Evolutionary conservation across 768 basidiomycete genomes (phyloP).

Genomic region (Fomitopsis serialis): DNA sequence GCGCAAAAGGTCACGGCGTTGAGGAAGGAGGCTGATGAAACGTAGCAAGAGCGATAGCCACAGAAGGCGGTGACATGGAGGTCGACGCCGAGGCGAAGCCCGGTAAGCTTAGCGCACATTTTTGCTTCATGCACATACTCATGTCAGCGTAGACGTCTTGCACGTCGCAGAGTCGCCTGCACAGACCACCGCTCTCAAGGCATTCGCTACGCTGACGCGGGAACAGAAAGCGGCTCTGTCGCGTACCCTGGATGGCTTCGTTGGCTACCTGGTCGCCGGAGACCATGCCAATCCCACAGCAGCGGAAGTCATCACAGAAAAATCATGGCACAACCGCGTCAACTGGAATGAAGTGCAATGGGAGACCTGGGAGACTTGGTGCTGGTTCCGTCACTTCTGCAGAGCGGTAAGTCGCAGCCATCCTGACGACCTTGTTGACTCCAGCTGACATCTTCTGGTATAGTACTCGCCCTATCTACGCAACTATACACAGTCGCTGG

Average conservation of each 20-base stretch:
- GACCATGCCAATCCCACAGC: constrained; percentile 45
- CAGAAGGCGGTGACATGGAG: constrained; percentile 46
- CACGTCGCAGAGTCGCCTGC: constrained; percentile 58
- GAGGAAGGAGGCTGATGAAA: constrained; percentile 89
- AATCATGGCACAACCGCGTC: constrained; percentile 65
- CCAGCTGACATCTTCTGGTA: background rate
- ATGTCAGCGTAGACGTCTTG: constrained; percentile 31
- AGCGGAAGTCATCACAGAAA: constrained; percentile 53
- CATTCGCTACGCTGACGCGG: constrained; percentile 63
- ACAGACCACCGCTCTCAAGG: constrained; percentile 67
- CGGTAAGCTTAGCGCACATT: constrained; percentile 32
- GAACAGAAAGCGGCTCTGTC: constrained; percentile 76
- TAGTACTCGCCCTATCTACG: constrained; percentile 80
- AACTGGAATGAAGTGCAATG: constrained; percentile 73
- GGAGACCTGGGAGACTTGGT: constrained; percentile 85
- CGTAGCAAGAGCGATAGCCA: constrained; percentile 69
- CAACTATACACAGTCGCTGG: constrained; percentile 66
- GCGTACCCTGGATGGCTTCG: constrained; percentile 71
- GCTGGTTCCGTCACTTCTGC: constrained; percentile 89
- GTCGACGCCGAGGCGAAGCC: constrained; percentile 73
- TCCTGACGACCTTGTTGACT: background rate
- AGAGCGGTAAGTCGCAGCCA: constrained; percentile 51
- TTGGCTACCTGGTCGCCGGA: constrained; percentile 49
- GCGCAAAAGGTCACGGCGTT: constrained; percentile 66
- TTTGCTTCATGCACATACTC: background rate